Evolutionary conservation across 108 stramenopile species (phyloP), one percentile per base, ranked within the genome.

Genomic region (Cyclotella cryptica): DNA sequence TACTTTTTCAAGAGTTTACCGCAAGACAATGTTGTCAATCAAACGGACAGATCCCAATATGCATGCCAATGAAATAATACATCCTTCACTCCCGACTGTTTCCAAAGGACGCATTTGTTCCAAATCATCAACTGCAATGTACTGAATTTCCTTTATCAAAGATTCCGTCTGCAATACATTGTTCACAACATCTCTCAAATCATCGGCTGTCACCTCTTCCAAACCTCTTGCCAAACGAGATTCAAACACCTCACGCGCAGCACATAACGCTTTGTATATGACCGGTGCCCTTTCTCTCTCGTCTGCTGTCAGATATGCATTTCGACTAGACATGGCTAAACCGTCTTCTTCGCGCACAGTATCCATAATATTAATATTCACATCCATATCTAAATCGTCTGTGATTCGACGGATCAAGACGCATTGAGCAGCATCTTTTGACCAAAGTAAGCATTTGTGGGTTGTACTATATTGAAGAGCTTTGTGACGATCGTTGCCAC

Each of bases 401-500:
- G 88, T 91, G 19, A 99, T 84, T 47, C 95, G 76, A 58, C 85
- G 87, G 27, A 99, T 91, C 17, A 98, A 72, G 47, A 90, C 85
- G 77, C 97, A 97, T 77, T 99, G 99, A 9, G 93, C 91, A 8
- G 97, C 98, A 85, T 99, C 99, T 82, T 99, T 77, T 98, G 98
- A 17, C 99, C 99, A 85, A 99, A 98, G 81, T 95, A 98, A 9
- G 96, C 96, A 69, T 85, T 88, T 6, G 88, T 89, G 45, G 97
- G 96, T 78, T 91, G 86, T 27, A 98, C 97, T 71, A 98, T 91
- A 81, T 98, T 98, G 86, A 98, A 96, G 6, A 99, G 91, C 81
- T 99, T 99, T 0, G 96, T 94, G 15, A 99, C 99, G 47, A 99
- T 89, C 10, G 99, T 99, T 13, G 97, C 94, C 5, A 99, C 98